Evolutionary conservation across 2,329 filamentous ascomycete species (phyloP).

Genomic region (Sarocladiaceae sp.): DNA sequence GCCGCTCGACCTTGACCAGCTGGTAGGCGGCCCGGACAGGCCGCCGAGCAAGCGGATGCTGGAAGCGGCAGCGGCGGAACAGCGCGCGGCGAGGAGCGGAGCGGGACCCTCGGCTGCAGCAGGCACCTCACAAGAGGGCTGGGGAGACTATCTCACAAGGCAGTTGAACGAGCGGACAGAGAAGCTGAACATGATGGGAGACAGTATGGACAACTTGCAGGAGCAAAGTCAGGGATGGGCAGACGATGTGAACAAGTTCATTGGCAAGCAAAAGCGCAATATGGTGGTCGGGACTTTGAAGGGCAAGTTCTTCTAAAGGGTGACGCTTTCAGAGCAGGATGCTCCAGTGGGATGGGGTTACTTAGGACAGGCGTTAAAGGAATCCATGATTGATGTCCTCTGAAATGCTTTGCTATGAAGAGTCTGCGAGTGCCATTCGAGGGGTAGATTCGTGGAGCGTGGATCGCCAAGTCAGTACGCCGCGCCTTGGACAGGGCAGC

Average conservation of each 20-base stretch:
- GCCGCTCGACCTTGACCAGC: slow-evolving; percentile 76
- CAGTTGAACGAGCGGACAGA: slow-evolving; percentile 89
- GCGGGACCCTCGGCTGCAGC: slow-evolving; percentile 17
- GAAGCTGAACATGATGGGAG: slow-evolving; percentile 73
- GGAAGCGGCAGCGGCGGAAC: slow-evolving; percentile 69
- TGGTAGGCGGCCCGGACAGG: slow-evolving; percentile 83
- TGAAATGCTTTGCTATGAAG: background rate
- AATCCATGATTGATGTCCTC: background rate
- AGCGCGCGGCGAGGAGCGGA: slow-evolving; percentile 47
- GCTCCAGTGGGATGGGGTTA: background rate
- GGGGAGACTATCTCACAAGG: slow-evolving; percentile 75
- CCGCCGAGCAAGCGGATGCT: slow-evolving; percentile 86
- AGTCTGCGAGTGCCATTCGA: no score
- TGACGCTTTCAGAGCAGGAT: background rate
- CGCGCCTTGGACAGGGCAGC: no score
- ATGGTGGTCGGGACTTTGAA: slow-evolving; percentile 66
- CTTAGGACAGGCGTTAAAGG: slow-evolving; percentile 1
- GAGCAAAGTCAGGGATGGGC: slow-evolving; percentile 78
- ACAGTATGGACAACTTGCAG: slow-evolving; percentile 77
- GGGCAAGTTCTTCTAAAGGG: slow-evolving; percentile 44
- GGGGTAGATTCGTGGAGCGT: no score
- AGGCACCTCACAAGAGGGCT: slow-evolving; percentile 48
- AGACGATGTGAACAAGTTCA: slow-evolving; percentile 81
- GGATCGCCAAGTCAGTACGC: background rate
- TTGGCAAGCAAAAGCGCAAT: slow-evolving; percentile 81